These are phyloP conservation scores for Priceomyces melissophilus DNA, from an alignment of 805 yeast genomes.

Conservation along the genomic window DNA sequence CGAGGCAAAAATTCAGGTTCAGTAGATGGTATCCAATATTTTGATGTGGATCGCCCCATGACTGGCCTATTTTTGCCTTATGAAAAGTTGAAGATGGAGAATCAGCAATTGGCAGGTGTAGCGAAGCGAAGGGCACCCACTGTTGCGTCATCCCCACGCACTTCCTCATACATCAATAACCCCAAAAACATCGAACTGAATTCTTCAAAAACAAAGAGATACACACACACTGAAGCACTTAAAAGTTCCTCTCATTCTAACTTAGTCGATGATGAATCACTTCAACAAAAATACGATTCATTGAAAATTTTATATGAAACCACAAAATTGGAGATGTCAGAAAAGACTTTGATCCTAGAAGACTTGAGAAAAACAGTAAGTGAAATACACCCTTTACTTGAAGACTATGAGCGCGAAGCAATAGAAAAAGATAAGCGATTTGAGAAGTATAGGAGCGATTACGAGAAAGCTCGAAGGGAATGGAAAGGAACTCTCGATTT, in stretches of 20 bases:
- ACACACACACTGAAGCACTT: neutral
- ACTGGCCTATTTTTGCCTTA: conserved; percentile 75
- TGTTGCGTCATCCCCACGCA: neutral
- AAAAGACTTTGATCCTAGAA: conserved; percentile 42
- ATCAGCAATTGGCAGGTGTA: conserved; percentile 22
- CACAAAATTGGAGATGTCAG: conserved; percentile 31
- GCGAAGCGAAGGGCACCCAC: neutral
- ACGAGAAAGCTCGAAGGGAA: conserved; percentile 55
- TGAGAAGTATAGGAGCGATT: conserved; percentile 42
- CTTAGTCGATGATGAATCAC: conserved; percentile 15
- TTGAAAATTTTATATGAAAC: conserved; percentile 21
- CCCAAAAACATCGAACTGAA: too few species aligned
- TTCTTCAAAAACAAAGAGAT: neutral
- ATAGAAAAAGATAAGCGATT: conserved; percentile 45
- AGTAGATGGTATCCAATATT: conserved; percentile 68
- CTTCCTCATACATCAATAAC: neutral
- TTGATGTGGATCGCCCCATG: conserved; percentile 57
- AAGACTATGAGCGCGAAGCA: conserved; percentile 44
- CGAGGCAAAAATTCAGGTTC: conserved; percentile 87
- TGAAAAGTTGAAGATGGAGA: conserved; percentile 37
- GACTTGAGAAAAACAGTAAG: conserved; percentile 48
- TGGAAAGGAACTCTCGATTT: conserved; percentile 56
- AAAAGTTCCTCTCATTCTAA: neutral
- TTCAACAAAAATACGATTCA: conserved; percentile 9
- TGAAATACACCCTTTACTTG: conserved; percentile 46